Percentiles rank a stretch among this genome's conserved stretches.
These are phyloP conservation scores for Candida sanyaensis DNA, from an alignment of 1,139 yeast species.

Conservation along the genomic window DNA sequence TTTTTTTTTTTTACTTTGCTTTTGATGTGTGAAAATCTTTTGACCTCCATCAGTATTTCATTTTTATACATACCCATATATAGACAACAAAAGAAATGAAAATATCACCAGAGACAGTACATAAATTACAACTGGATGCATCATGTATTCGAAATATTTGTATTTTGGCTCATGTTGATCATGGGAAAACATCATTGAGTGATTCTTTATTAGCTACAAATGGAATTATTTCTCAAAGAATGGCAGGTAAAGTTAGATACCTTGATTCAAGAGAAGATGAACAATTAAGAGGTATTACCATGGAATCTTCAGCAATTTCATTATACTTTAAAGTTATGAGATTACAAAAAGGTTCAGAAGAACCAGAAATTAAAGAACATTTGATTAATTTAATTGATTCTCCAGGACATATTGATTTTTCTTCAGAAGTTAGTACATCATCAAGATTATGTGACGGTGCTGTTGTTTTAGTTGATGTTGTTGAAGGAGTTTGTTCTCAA, in stretches of 20 bases:
- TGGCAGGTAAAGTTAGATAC: constrained; percentile 94
- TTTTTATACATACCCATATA: background rate
- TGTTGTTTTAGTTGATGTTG: constrained; percentile 90
- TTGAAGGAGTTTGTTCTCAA: constrained; percentile 97
- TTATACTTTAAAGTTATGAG: constrained; percentile 72
- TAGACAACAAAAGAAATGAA: constrained; percentile 53
- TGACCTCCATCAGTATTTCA: background rate
- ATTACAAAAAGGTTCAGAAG: constrained; percentile 33
- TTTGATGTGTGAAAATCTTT: too few relatives aligned
- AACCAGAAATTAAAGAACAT: constrained; percentile 64
- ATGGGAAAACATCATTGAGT: constrained; percentile 94
- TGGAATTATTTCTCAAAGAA: constrained; percentile 90
- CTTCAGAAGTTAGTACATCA: constrained; percentile 94
- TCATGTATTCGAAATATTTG: constrained; percentile 82
- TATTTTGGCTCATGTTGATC: constrained; percentile 97
- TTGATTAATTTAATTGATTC: constrained; percentile 92
- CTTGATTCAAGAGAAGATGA: constrained; percentile 95
- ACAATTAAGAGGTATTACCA: constrained; percentile 93
- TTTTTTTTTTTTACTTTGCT: background rate
- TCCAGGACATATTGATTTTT: constrained; percentile 97
- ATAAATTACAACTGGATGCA: constrained; percentile 69
- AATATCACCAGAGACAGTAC: constrained; percentile 62
- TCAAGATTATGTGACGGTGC: constrained; percentile 97
- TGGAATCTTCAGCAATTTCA: constrained; percentile 95
- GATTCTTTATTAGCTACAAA: constrained; percentile 93